Evolutionary conservation across 306 rosid genomes (phyloP).

Genomic region (Inga oerstediana): DNA sequence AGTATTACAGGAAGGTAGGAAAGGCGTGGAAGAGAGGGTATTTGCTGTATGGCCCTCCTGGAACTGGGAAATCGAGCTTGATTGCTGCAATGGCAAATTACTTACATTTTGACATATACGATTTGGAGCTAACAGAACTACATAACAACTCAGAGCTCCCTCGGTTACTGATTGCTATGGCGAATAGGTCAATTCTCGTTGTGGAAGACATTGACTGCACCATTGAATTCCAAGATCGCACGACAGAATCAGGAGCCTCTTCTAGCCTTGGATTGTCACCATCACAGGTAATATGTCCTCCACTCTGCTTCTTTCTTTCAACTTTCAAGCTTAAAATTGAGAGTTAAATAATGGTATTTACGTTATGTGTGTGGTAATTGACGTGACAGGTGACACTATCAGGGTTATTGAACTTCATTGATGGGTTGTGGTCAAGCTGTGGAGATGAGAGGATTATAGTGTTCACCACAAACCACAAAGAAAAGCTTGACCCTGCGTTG

Average conservation of each 20-base stretch:
- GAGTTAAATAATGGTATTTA: neutral
- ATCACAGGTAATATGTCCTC: conserved; percentile 31
- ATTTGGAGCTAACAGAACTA: conserved; percentile 61
- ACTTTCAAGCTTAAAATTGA: too few relatives aligned
- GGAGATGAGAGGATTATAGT: conserved; percentile 53
- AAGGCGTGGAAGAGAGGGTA: conserved; percentile 90
- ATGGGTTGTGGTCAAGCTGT: conserved; percentile 54
- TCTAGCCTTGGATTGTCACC: neutral
- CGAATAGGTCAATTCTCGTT: conserved; percentile 73
- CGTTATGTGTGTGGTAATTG: neutral
- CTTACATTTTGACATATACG: conserved; percentile 64
- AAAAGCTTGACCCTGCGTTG: conserved; percentile 45
- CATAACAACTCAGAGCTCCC: conserved; percentile 45
- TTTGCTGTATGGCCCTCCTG: conserved; percentile 79
- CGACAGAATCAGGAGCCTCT: neutral
- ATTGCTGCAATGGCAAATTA: conserved; percentile 86
- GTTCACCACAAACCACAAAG: conserved; percentile 53
- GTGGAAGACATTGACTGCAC: conserved; percentile 81
- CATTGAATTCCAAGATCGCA: conserved; percentile 54
- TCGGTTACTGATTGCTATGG: conserved; percentile 46
- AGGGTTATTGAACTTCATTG: conserved; percentile 45
- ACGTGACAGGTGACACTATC: conserved; percentile 37
- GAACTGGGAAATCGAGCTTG: conserved; percentile 82
- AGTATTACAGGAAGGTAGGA: conserved; percentile 62
- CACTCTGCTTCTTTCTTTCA: neutral